Percentiles rank a stretch among this genome's conserved stretches.
These are phyloP conservation scores for Violaceomyces palustris DNA, from an alignment of 1,284 basidiomycete species.

Conservation along the genomic window DNA sequence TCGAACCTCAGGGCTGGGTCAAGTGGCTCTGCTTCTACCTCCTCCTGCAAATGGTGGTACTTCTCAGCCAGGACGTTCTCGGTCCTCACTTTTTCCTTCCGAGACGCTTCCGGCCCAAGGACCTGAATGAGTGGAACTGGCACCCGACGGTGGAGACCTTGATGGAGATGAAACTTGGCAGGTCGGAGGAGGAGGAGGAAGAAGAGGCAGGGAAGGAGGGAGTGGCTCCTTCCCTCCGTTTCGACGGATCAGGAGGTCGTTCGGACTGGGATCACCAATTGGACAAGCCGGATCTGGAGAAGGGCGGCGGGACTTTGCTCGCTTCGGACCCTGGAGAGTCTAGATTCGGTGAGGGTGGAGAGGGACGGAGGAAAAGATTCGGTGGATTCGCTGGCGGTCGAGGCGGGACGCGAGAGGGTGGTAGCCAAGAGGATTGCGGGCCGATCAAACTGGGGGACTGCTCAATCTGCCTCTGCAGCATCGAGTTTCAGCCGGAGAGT, in stretches of 20 bases:
- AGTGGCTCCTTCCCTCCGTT: neutral
- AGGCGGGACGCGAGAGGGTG: too few relatives aligned
- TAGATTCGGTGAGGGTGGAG: too few relatives aligned
- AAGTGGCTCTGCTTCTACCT: slow-evolving; percentile 64
- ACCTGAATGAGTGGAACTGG: slow-evolving; percentile 13
- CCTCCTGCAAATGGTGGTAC: slow-evolving; percentile 62
- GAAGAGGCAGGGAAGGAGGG: neutral
- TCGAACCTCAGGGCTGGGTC: slow-evolving; percentile 68
- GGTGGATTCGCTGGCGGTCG: too few relatives aligned
- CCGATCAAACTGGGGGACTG: too few relatives aligned
- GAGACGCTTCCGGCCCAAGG: slow-evolving; percentile 8
- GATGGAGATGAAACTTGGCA: neutral
- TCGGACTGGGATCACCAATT: too few relatives aligned
- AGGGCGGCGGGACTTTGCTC: slow-evolving; percentile 24
- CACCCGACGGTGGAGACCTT: slow-evolving; percentile 7
- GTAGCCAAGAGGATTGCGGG: too few relatives aligned
- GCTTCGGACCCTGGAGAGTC: neutral
- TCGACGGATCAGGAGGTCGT: too few relatives aligned
- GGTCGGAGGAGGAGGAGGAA: slow-evolving; percentile 1
- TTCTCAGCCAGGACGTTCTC: slow-evolving; percentile 70
- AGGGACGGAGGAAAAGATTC: too few relatives aligned
- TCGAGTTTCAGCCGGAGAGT: too few relatives aligned
- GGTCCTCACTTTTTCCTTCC: slow-evolving; percentile 80
- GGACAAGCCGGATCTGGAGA: slow-evolving; percentile 1
- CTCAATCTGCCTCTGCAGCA: too few relatives aligned